phyloP scores from a whole-genome alignment of 208 protist genomes.

The Leishmania mexicana region DNA sequence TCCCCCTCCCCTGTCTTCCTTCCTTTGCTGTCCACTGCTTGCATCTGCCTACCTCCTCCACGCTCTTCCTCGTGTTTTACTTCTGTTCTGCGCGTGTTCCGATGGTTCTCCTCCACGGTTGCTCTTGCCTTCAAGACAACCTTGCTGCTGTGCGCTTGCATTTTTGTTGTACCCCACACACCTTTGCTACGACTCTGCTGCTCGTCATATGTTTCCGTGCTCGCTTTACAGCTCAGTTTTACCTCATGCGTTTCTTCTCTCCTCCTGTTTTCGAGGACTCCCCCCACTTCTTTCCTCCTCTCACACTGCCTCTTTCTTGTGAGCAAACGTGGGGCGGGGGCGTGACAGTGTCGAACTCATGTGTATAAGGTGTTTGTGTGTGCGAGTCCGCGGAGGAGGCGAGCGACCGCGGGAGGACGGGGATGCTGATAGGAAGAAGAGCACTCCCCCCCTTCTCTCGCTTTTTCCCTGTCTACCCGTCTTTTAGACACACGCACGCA shows the following conservation, averaged over 20 bases:
- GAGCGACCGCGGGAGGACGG: not conserved
- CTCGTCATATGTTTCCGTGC: not conserved
- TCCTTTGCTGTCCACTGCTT: not conserved
- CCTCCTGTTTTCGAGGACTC: not conserved
- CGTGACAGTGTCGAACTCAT: not conserved
- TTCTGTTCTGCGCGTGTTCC: not conserved
- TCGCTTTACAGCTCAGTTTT: not conserved
- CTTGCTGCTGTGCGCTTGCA: not conserved
- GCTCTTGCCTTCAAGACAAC: not conserved
- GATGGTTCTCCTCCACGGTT: not conserved
- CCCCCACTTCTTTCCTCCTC: no score
- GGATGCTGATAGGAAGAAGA: not conserved
- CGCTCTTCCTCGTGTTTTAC: not conserved
- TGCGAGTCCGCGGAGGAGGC: not conserved
- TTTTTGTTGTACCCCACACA: not conserved
- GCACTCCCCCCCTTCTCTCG: not conserved
- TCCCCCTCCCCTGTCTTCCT: not conserved
- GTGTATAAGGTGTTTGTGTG: not conserved
- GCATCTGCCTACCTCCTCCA: not conserved
- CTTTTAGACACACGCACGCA: not conserved
- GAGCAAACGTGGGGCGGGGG: not conserved
- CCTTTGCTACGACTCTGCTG: not conserved
- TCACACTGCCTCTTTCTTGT: constrained; percentile 1
- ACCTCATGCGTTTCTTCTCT: not conserved
- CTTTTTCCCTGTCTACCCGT: not conserved